Evolutionary conservation across 1,284 basidiomycete species (phyloP).

Genomic region (Rhodotorula sp.): DNA sequence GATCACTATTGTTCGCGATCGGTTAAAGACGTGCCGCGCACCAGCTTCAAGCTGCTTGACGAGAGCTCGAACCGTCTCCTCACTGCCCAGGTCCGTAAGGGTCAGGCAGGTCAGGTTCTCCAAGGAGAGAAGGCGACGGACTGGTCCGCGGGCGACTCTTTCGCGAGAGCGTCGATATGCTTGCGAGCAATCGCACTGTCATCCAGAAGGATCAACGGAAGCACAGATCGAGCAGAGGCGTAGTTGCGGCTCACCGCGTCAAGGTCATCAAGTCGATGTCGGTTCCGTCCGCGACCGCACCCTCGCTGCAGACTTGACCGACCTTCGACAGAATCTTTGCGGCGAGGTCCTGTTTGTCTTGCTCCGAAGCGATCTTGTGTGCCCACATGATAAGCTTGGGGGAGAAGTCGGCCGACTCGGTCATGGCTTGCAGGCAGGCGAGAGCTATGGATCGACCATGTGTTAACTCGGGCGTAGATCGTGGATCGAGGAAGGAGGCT

Average conservation of each 20-base stretch:
- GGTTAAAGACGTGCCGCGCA: background rate
- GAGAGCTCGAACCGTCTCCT: background rate
- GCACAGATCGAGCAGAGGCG: background rate
- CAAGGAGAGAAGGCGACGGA: background rate
- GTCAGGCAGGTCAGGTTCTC: background rate
- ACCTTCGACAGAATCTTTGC: background rate
- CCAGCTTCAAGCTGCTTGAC: background rate
- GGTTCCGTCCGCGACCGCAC: background rate
- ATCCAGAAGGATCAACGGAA: background rate
- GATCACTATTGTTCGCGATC: fast-evolving
- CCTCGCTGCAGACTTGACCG: background rate
- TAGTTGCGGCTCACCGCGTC: background rate
- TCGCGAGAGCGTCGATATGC: background rate
- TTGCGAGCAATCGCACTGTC: background rate
- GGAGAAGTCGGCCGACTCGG: conserved; percentile 6
- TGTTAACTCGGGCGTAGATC: too few species aligned
- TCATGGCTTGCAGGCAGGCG: background rate
- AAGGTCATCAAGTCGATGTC: conserved; percentile 5
- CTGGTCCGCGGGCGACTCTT: background rate
- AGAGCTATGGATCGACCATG: too few species aligned
- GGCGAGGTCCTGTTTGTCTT: background rate
- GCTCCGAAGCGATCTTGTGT: conserved; percentile 14
- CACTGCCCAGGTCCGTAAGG: background rate
- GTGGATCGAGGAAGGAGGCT: background rate
- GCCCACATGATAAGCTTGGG: conserved; percentile 20